Evolutionary conservation across 345 rosid species (phyloP).

Genomic region (Arabis hirsuta): DNA sequence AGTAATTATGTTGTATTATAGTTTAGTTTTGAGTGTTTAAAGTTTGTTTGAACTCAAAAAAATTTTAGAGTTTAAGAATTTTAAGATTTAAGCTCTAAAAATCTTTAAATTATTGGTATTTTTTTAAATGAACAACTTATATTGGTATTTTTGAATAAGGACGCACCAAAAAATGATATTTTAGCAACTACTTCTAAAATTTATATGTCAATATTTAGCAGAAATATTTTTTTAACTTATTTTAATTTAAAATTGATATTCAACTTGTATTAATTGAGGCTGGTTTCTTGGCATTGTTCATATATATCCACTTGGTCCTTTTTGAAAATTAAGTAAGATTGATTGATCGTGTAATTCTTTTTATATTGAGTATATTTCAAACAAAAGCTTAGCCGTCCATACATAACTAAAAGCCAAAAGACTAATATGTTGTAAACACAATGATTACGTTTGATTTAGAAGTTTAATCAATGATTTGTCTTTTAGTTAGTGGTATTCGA

Average conservation of each 20-base stretch:
- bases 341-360: too few relatives aligned
- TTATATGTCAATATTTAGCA: slow-evolving; percentile 3
- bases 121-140: too few relatives aligned
- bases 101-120: too few relatives aligned
- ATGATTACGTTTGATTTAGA: slow-evolving; percentile 9
- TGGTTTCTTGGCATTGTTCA: slow-evolving; percentile 6
- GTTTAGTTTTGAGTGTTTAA: too few relatives aligned
- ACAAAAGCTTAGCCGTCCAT: slow-evolving; percentile 10
- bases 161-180: too few relatives aligned
- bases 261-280: background rate
- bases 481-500: slow-evolving; percentile 6
- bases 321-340: background rate
- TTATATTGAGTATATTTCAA: slow-evolving; percentile 3
- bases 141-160: too few relatives aligned
- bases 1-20: too few relatives aligned
- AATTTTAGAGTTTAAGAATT: too few relatives aligned
- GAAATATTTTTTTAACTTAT: too few relatives aligned
- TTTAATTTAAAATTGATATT: background rate
- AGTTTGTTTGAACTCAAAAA: too few relatives aligned
- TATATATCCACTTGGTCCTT: slow-evolving; percentile 16
- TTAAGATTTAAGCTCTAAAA: too few relatives aligned
- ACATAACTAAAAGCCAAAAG: slow-evolving; percentile 18
- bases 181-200: background rate
- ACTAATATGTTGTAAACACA: slow-evolving; percentile 2
- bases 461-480: background rate